These are phyloP conservation scores for Epicoccum sorghinum DNA, from an alignment of 2,329 filamentous ascomycete species.

Conservation along the genomic window DNA sequence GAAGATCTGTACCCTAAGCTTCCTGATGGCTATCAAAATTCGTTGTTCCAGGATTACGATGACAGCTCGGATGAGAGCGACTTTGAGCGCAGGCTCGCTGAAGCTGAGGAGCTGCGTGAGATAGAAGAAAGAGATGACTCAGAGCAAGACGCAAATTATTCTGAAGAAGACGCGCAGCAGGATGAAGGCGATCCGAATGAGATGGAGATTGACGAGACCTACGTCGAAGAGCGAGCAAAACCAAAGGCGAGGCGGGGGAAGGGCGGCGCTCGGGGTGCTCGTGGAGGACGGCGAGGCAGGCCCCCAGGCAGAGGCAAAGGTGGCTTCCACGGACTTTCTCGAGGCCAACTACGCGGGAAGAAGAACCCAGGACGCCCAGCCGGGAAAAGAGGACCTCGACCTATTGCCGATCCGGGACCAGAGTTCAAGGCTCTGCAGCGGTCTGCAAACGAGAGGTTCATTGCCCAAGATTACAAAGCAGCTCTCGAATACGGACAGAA, in stretches of 20 bases:
- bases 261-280: conserved; percentile 20
- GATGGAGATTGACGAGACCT: conserved; percentile 35
- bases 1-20: conserved; percentile 39
- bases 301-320: conserved; percentile 35
- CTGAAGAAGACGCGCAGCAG: conserved; percentile 39
- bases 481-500: conserved; percentile 41
- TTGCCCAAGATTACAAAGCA: conserved; percentile 65
- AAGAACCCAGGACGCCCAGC: conserved; percentile 37
- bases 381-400: conserved; percentile 52
- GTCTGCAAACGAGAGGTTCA: conserved; percentile 71
- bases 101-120: conserved; percentile 37
- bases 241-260: conserved; percentile 28
- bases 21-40: conserved; percentile 26
- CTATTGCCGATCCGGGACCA: conserved; percentile 70
- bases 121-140: conserved; percentile 39
- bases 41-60: conserved; percentile 27
- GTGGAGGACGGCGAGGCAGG: conserved; percentile 34
- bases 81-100: conserved; percentile 31
- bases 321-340: conserved; percentile 23
- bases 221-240: conserved; percentile 28
- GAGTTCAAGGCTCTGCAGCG: conserved; percentile 73
- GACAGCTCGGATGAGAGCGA: conserved; percentile 40
- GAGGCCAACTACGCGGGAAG: conserved; percentile 23
- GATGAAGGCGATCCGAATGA: conserved; percentile 43
- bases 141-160: conserved; percentile 45